phyloP scores from a whole-genome alignment of 2,329 filamentous ascomycete species.

The Cordyceps cateniannulata region DNA sequence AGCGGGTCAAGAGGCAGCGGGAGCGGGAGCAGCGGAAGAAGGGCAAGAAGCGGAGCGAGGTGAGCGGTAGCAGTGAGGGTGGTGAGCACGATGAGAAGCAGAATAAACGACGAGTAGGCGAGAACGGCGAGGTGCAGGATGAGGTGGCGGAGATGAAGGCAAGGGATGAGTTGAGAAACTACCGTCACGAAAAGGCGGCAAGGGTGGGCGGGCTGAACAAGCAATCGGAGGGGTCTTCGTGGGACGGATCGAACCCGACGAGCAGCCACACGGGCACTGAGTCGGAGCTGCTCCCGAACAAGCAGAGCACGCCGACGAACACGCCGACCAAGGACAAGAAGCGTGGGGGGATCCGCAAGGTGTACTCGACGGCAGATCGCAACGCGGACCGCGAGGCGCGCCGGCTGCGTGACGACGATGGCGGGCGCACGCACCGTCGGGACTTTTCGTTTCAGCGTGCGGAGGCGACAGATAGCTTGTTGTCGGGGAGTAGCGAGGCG shows the following conservation, averaged over 20 bases:
- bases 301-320: slow-evolving; percentile 49
- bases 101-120: slow-evolving; percentile 38
- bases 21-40: slow-evolving; percentile 23
- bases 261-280: slow-evolving; percentile 54
- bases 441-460: slow-evolving; percentile 50
- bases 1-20: slow-evolving; percentile 40
- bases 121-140: slow-evolving; percentile 55
- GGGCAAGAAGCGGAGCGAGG: slow-evolving; percentile 16
- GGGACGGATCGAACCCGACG: slow-evolving; percentile 68
- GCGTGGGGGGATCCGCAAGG: slow-evolving; percentile 49
- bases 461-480: slow-evolving; percentile 27
- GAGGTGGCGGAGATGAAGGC: slow-evolving; percentile 57
- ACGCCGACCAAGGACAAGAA: slow-evolving; percentile 38
- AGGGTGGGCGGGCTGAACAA: slow-evolving; percentile 86
- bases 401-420: slow-evolving; percentile 38
- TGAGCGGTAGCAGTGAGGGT: slow-evolving; percentile 22
- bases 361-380: slow-evolving; percentile 54
- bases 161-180: slow-evolving; percentile 66
- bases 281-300: slow-evolving; percentile 54
- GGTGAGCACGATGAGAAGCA: slow-evolving; percentile 15
- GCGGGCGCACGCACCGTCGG: slow-evolving; percentile 39
- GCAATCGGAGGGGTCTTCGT: slow-evolving; percentile 68
- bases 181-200: slow-evolving; percentile 80
- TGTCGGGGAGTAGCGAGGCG: slow-evolving; percentile 24
- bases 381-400: slow-evolving; percentile 46